A percentile compares a stretch with the other conserved stretches of the same genome.
Conservation (phyloP, 371 early-diverging fungal species). For the Saksenaea vasiformis region DNA sequence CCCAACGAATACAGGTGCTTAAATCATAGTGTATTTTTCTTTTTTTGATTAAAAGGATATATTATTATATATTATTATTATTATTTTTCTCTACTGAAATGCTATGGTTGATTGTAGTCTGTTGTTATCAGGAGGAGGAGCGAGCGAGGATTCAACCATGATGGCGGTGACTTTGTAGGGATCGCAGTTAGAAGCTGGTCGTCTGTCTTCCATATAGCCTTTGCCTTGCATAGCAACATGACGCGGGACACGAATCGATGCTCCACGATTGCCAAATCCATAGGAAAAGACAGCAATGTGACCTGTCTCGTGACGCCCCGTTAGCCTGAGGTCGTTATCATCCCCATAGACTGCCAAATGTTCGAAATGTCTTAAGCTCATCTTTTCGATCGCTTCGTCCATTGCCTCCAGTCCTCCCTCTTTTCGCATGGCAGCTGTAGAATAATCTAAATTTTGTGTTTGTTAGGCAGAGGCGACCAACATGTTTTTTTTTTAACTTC, state of each 20-base stretch:
- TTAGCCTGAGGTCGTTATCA: slow-evolving; percentile 57
- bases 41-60: neutral
- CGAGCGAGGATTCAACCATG: slow-evolving; percentile 43
- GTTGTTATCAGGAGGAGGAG: slow-evolving; percentile 17
- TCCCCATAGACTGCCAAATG: slow-evolving; percentile 60
- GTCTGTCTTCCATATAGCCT: slow-evolving; percentile 54
- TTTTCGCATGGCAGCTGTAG: slow-evolving; percentile 50
- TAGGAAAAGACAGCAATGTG: slow-evolving; percentile 50
- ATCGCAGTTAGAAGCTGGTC: slow-evolving; percentile 59
- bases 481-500: neutral
- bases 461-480: no score
- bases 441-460: slow-evolving; percentile 25
- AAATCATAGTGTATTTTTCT: neutral
- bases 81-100: neutral
- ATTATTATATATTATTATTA: neutral
- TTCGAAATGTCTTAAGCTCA: slow-evolving; percentile 40
- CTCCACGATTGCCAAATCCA: slow-evolving; percentile 58
- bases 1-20: slow-evolving; percentile 39
- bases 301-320: slow-evolving; percentile 56
- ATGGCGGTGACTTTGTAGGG: slow-evolving; percentile 56
- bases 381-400: slow-evolving; percentile 53
- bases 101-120: no score
- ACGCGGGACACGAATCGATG: slow-evolving; percentile 58
- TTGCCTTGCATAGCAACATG: slow-evolving; percentile 52
- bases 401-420: slow-evolving; percentile 53